phyloP scores from a whole-genome alignment of 768 basidiomycete species.

The Fistulinella prunicolor region DNA sequence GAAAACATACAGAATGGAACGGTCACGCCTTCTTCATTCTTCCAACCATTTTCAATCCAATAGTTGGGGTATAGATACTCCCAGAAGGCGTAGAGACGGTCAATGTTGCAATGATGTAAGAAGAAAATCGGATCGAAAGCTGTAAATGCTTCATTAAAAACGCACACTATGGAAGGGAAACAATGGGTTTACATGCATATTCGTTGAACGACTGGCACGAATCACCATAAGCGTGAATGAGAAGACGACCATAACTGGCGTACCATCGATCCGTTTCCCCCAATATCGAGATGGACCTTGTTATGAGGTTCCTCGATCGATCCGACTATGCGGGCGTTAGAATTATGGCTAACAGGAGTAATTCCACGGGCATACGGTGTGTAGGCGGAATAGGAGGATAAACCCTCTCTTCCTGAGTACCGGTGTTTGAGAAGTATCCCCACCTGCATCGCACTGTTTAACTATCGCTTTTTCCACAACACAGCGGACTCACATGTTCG shows the following conservation, averaged over 20 bases:
- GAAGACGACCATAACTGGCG: neutral
- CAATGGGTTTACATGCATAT: slow-evolving; percentile 17
- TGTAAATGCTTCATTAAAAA: neutral
- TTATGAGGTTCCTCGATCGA: slow-evolving; percentile 22
- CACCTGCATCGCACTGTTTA: slow-evolving; percentile 5
- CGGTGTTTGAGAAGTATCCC: slow-evolving; percentile 15
- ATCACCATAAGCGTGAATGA: neutral
- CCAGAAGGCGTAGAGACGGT: slow-evolving; percentile 21
- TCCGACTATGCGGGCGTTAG: slow-evolving; percentile 7
- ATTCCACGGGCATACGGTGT: neutral
- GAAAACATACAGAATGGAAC: slow-evolving; percentile 10
- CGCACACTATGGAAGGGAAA: neutral
- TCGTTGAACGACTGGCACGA: slow-evolving; percentile 8
- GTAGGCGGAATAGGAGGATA: neutral
- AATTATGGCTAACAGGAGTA: neutral
- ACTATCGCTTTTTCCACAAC: neutral
- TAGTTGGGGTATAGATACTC: slow-evolving; percentile 20
- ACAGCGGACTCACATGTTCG: slow-evolving; percentile 13
- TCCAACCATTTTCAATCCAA: slow-evolving; percentile 17
- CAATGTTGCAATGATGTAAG: slow-evolving; percentile 18
- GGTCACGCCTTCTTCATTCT: neutral
- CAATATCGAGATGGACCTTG: slow-evolving; percentile 15
- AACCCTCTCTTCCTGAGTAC: neutral
- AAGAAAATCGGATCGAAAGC: slow-evolving; percentile 20
- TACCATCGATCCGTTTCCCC: slow-evolving; percentile 20